Evolutionary conservation across 192 early-diverging fungal species (phyloP), one percentile per base, ranked within the genome.

Genomic region (Rhizophagus clarus): DNA sequence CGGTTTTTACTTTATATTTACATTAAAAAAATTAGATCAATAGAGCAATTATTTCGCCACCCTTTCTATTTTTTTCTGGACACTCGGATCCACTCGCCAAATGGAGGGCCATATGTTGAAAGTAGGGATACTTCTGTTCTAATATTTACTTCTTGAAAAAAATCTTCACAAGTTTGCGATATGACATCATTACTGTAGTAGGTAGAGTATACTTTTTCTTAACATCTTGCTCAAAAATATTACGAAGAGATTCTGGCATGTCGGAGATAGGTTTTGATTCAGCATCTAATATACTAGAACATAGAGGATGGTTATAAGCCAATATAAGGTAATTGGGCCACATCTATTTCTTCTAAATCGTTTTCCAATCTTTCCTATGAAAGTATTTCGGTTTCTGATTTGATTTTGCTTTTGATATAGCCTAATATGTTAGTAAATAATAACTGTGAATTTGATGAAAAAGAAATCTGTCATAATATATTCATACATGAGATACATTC

Each of bases 201-300:
- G 42, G 11, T 1, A 45, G 10, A 45, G 42, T 45, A 45, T 11
- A 45, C 12, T 45, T 45, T 45, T 45, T 45, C 42, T 45, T 45
- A 12, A 11, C 12, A 11, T 45, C 29, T 28, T 31, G 29, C 37
- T 17, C 29, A 67, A 67, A 67, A 67, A 45, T 45, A 45, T 45
- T 9, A 12, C 11, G 11, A 45, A 45, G 42, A 4, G 42, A 45
- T 45, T 45, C 11, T 45, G 42, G 42, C 42, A 45, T 45, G 12
- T 45, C 42, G 11, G 42, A 72, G n/a, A 72, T 72, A 72, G 71
- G 71, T 72, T 20, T n/a, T 17, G 71, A 72, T 12, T 72, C 71
- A 15, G 22, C 24, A 51, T 72, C 71, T 12, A 72, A 72, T 49
- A 72, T 72, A n/a, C 71, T 45, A 72, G 71, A 72, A 45, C 22